Base-by-base conservation (phyloP, 2,329 filamentous ascomycete genomes). In the Setomelanomma holmii region DNA sequence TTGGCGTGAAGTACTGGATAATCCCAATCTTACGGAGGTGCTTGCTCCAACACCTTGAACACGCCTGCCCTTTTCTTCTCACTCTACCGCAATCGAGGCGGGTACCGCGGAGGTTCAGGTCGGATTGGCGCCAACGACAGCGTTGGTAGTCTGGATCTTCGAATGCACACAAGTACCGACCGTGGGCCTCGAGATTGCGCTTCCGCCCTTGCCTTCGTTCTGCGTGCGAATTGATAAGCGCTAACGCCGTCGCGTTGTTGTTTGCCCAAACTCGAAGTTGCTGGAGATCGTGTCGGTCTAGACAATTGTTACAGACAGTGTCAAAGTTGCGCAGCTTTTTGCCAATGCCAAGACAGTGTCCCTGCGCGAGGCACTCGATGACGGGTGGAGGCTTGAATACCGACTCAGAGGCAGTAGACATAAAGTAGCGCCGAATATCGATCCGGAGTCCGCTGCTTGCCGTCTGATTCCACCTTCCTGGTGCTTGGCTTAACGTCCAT, bases 91-190 rank as follows among this genome's bases (percentile, higher is more conserved):
- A 67, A 36, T 55, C 49, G 5, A 63, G 44, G 40, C 62, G 51
- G 10, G 57, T 64, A 11, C 59, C 61, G 16, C 66, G 55, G 20
- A 69, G 59, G 36, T 68, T 69, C 22, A 69, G 44, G 36, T 69
- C 66, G 22, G 41, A 23, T 17, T 47, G 44, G 42, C 66, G 66
- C 68, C 68, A 69, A 49, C 63, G 51, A 46, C 56, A 62, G 45
- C 63, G 48, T 44, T 62, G 49, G 34, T 51, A 69, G 40, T 69
- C 63, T 4, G 63, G 66, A 22, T 69, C 68, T 36, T 69, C 66
- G 22, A 66, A 69, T 2, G 60, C 61, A 51, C 65, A 66, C 12
- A 67, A 53, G 39, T 55, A 66, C 8, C 58, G 59, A 36, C 58
- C 54, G 39, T 57, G 58, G 21, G 56, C 51, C 53, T 68, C 66